Evolutionary conservation across 1,139 yeast genomes (phyloP).

Genomic region (Scheffersomyces stambukii): DNA sequence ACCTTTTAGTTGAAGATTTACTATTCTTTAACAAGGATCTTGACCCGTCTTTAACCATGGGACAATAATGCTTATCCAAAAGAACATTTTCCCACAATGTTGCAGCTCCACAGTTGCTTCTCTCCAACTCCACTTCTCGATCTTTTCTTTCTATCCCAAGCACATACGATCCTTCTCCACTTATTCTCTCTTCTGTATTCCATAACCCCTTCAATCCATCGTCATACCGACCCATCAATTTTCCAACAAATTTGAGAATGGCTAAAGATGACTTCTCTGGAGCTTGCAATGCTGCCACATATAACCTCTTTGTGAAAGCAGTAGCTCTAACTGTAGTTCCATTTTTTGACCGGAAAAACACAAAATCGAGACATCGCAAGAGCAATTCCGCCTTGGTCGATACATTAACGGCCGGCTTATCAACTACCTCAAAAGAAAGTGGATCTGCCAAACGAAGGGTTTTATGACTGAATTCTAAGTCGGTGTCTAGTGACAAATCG

Average conservation of each 20-base stretch:
- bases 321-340: constrained; percentile 71
- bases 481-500: constrained; percentile 72
- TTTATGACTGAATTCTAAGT: constrained; percentile 80
- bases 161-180: constrained; percentile 62
- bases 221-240: constrained; percentile 61
- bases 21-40: constrained; percentile 42
- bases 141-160: constrained; percentile 59
- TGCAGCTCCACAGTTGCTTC: constrained; percentile 83
- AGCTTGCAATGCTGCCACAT: constrained; percentile 61
- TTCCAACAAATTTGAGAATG: constrained; percentile 69
- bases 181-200: constrained; percentile 81
- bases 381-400: constrained; percentile 86
- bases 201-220: constrained; percentile 71
- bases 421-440: constrained; percentile 33
- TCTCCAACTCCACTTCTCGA: constrained; percentile 54
- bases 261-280: constrained; percentile 91
- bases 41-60: constrained; percentile 58
- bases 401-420: constrained; percentile 73
- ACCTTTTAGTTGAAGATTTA: too few species aligned
- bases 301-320: constrained; percentile 79
- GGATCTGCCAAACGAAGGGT: constrained; percentile 79
- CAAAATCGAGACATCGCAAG: constrained; percentile 70
- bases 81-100: constrained; percentile 84
- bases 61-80: constrained; percentile 77
- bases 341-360: constrained; percentile 74